These are phyloP conservation scores for Ustilago nuda DNA, from an alignment of 1,284 basidiomycete genomes.

Conservation along the genomic window DNA sequence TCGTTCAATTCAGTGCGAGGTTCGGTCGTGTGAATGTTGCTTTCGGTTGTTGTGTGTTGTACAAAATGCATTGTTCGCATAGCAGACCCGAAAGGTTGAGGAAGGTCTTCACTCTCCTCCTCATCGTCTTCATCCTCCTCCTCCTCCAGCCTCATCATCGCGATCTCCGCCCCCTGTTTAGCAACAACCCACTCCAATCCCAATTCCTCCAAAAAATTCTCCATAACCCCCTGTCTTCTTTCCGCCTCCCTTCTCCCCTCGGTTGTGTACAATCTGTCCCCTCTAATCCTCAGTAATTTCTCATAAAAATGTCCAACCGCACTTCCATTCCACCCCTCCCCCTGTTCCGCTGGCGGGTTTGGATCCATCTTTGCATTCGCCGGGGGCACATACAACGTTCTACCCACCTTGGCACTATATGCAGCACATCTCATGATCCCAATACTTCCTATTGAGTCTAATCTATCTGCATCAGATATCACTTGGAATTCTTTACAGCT, in stretches of 20 bases:
- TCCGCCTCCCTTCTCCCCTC: slow-evolving; percentile 78
- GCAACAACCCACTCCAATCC: slow-evolving; percentile 62
- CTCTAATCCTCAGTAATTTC: slow-evolving; percentile 71
- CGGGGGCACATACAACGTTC: slow-evolving; percentile 75
- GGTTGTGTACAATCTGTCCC: slow-evolving; percentile 72
- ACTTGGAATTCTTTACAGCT: slow-evolving; percentile 85
- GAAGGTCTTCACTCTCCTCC: background rate
- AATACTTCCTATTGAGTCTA: slow-evolving; percentile 91
- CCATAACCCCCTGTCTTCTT: slow-evolving; percentile 76
- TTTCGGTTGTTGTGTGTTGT: background rate
- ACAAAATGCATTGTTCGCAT: background rate
- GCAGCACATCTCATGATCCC: slow-evolving; percentile 88
- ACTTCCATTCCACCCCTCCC: slow-evolving; percentile 71
- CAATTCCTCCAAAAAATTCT: slow-evolving; percentile 53
- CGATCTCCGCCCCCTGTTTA: slow-evolving; percentile 50
- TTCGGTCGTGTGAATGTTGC: background rate
- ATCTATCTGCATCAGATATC: slow-evolving; percentile 89
- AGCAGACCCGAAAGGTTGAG: no score
- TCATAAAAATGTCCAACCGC: slow-evolving; percentile 88
- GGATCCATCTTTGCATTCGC: slow-evolving; percentile 39
- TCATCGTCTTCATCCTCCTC: slow-evolving; percentile 14
- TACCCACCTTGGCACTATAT: slow-evolving; percentile 78
- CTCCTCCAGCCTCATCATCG: slow-evolving; percentile 10
- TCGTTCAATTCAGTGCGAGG: no score
- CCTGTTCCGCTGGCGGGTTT: slow-evolving; percentile 52